Evolutionary conservation across 2,329 filamentous ascomycete genomes (phyloP).

Genomic region (Pyrenochaeta sp.): DNA sequence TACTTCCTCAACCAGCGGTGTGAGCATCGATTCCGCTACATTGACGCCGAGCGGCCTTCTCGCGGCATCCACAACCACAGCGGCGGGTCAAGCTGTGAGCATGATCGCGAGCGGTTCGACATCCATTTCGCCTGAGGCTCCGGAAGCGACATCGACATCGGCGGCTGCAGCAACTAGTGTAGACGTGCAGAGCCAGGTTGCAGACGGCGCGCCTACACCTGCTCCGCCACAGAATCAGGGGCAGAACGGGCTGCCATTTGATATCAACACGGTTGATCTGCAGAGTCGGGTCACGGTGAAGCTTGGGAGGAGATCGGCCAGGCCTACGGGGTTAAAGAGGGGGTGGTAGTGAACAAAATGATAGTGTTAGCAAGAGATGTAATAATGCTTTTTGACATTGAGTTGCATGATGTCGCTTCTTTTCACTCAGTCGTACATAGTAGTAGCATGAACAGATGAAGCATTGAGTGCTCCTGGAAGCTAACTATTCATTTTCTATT

Average conservation of each 20-base stretch:
- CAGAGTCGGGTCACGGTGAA: slow-evolving; percentile 48
- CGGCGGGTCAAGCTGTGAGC: slow-evolving; percentile 28
- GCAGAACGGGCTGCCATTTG: slow-evolving; percentile 39
- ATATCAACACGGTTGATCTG: slow-evolving; percentile 45
- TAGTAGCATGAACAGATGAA: slow-evolving; percentile 6
- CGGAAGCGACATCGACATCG: slow-evolving; percentile 6
- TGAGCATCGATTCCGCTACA: slow-evolving; percentile 29
- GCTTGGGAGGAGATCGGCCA: slow-evolving; percentile 34
- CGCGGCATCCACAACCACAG: slow-evolving; percentile 22
- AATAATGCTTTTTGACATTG: not conserved
- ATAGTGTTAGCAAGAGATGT: slow-evolving; percentile 2
- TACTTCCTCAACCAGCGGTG: slow-evolving; percentile 18
- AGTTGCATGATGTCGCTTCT: not conserved
- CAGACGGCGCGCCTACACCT: slow-evolving; percentile 21
- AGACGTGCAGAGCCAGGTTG: slow-evolving; percentile 35
- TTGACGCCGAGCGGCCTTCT: slow-evolving; percentile 28
- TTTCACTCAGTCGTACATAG: slow-evolving; percentile 11
- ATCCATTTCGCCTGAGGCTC: slow-evolving; percentile 1
- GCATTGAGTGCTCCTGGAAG: slow-evolving; percentile 21
- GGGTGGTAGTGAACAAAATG: slow-evolving; percentile 13
- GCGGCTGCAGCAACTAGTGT: slow-evolving; percentile 8
- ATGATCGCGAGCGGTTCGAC: slow-evolving; percentile 22
- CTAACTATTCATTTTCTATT: slow-evolving; percentile 1
- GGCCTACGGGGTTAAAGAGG: slow-evolving; percentile 27
- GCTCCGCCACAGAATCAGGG: slow-evolving; percentile 13